phyloP scores from a whole-genome alignment of 192 early-diverging fungal species.

The Rhizophagus prolifer region DNA sequence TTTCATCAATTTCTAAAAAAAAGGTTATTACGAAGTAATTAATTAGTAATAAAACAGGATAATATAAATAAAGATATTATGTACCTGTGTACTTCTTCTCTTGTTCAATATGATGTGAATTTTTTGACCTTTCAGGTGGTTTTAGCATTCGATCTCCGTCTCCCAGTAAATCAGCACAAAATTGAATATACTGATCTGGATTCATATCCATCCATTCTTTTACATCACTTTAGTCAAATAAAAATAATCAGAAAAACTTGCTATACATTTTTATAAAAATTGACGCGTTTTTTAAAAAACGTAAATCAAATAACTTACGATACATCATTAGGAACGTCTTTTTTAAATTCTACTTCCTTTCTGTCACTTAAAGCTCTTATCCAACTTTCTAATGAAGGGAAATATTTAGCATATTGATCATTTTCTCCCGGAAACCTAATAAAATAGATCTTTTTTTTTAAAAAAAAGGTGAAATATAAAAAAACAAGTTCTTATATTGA shows the following conservation, averaged over 20 bases:
- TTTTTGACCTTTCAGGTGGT: background rate
- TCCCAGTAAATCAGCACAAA: background rate
- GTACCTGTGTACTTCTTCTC: background rate
- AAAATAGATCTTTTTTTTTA: background rate
- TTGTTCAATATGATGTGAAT: background rate
- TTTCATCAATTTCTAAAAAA: background rate
- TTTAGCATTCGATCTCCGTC: background rate
- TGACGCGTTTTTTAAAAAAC: background rate
- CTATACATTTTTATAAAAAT: background rate
- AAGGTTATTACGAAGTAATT: background rate
- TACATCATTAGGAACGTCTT: background rate
- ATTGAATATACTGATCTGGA: slow-evolving; percentile 11
- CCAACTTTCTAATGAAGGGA: slow-evolving; percentile 24
- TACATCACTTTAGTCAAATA: background rate
- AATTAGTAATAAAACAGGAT: background rate
- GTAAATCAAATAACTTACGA: background rate
- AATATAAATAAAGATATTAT: background rate
- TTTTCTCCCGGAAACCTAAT: slow-evolving; percentile 8
- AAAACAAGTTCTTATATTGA: background rate
- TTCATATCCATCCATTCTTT: slow-evolving; percentile 14
- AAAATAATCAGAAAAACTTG: background rate
- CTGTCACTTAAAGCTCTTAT: slow-evolving; percentile 7
- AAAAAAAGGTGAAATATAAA: background rate
- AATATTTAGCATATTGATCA: slow-evolving; percentile 15
- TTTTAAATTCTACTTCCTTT: background rate